Base-by-base conservation (phyloP, 371 early-diverging fungal species). In the Modicella reniformis region DNA sequence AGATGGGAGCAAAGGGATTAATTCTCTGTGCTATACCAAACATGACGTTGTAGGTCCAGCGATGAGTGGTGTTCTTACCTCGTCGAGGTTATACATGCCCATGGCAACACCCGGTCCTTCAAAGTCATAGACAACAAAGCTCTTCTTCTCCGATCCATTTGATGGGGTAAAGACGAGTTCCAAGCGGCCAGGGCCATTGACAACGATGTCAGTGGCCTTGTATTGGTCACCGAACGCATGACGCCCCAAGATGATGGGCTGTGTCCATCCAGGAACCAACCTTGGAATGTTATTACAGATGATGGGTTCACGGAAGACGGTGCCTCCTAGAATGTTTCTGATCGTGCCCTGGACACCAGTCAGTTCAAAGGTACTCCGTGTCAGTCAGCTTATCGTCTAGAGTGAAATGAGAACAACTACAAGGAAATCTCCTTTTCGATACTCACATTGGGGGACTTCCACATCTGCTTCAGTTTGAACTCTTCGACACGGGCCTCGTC, bases 221-320 rank as follows among this genome's bases (percentile, higher is more conserved):
- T 96, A 96, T 91, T 96, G 96, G 85, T 96, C 97, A 80, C 97
- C 97, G 69, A 94, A 96, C 48, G 97, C 97, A 64, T 96, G 97
- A 72, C 97, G 92, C 57, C 96, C 97, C 84, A 96, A 92, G 57
- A 94, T 85, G 80, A 96, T 96, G 59, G 96, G 95, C 80, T 95
- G 87, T 67, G 89, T 94, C 97, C 97, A 96, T 25, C 93, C 93
- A 28, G 96, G 95, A 23, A 96, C 93, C 71, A 96, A 82, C 57
- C 92, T 89, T 37, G 97, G 97, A 37, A 96, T 90, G 73, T 92
- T 93, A 41, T 89, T 86, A 79, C 96, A 84, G 52, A 96, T 80
- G 74, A 96, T 96, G 47, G 97, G 97, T 80, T 96, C 97, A 65
- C 97, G 92, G 91, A 96, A 96, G 12, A 96, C 95, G 15, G 97